These are phyloP conservation scores for Aspergillus glaucus DNA, from an alignment of 2,329 filamentous ascomycete genomes.

Conservation along the genomic window DNA sequence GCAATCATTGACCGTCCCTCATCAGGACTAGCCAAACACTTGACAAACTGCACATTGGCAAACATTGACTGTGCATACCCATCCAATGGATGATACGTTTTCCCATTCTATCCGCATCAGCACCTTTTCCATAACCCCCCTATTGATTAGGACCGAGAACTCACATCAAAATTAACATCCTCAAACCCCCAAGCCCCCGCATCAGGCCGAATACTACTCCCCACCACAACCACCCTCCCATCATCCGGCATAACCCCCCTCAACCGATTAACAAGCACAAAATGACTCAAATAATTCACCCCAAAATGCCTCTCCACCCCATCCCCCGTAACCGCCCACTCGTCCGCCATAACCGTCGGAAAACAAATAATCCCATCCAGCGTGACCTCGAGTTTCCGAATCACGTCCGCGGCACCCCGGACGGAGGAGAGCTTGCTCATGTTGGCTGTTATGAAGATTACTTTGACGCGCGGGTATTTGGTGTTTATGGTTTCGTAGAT, in stretches of 20 bases:
- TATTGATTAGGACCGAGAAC: background rate
- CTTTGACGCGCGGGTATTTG: slow-evolving; percentile 13
- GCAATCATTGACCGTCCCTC: slow-evolving; percentile 8
- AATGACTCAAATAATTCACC: slow-evolving; percentile 20
- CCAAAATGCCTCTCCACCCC: slow-evolving; percentile 21
- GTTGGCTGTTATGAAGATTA: slow-evolving; percentile 16
- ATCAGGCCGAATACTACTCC: slow-evolving; percentile 15
- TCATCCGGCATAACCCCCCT: slow-evolving; percentile 7
- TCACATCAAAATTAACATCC: slow-evolving; percentile 16
- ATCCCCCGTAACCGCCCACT: slow-evolving; percentile 15
- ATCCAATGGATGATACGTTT: slow-evolving; percentile 19
- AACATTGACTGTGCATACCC: slow-evolving; percentile 22
- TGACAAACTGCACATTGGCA: slow-evolving; percentile 20
- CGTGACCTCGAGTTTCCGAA: slow-evolving; percentile 9
- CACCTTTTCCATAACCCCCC: background rate
- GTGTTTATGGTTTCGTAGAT: slow-evolving; percentile 18
- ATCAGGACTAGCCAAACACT: slow-evolving; percentile 13
- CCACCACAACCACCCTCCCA: slow-evolving; percentile 16
- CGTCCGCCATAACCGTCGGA: slow-evolving; percentile 13
- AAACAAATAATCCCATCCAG: slow-evolving; percentile 19
- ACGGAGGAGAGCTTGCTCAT: slow-evolving; percentile 11
- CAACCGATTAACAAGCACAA: slow-evolving; percentile 17
- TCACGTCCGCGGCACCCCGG: slow-evolving; percentile 9
- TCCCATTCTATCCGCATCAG: slow-evolving; percentile 13
- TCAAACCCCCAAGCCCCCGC: slow-evolving; percentile 14